A percentile compares a stretch with the other conserved stretches of the same genome.
Evolutionary conservation across 331 rosid species (phyloP).

Genomic region (Telfairia occidentalis): DNA sequence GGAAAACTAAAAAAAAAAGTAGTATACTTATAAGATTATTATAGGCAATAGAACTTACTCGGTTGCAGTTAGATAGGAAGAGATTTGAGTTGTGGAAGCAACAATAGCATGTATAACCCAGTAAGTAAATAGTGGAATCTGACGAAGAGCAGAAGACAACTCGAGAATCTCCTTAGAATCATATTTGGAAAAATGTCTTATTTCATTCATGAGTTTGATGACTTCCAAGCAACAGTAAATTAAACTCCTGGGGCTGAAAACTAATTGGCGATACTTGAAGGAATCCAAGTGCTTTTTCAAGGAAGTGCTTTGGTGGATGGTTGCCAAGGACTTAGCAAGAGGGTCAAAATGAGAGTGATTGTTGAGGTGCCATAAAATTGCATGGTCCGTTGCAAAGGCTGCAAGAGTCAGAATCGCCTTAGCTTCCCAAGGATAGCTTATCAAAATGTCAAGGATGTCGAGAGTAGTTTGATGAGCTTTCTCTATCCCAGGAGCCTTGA

Average conservation of each 20-base stretch:
- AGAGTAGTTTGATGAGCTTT: neutral
- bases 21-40: too few relatives aligned
- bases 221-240: neutral
- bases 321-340: constrained; percentile 1
- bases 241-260: neutral
- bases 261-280: neutral
- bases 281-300: constrained; percentile 4
- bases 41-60: neutral
- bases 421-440: constrained; percentile 4
- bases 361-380: constrained; percentile 3
- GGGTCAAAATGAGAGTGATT: neutral
- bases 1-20: too few relatives aligned
- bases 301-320: neutral
- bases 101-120: constrained; percentile 11
- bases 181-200: neutral
- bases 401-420: neutral
- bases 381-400: constrained; percentile 6
- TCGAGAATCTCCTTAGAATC: constrained; percentile 1
- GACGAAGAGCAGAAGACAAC: neutral
- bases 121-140: neutral
- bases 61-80: neutral
- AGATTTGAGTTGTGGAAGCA: neutral
- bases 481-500: neutral
- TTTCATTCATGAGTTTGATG: neutral
- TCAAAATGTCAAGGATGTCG: neutral